These are phyloP conservation scores for Rhizopus delemar DNA, from an alignment of 371 early-diverging fungal genomes.

Conservation along the genomic window DNA sequence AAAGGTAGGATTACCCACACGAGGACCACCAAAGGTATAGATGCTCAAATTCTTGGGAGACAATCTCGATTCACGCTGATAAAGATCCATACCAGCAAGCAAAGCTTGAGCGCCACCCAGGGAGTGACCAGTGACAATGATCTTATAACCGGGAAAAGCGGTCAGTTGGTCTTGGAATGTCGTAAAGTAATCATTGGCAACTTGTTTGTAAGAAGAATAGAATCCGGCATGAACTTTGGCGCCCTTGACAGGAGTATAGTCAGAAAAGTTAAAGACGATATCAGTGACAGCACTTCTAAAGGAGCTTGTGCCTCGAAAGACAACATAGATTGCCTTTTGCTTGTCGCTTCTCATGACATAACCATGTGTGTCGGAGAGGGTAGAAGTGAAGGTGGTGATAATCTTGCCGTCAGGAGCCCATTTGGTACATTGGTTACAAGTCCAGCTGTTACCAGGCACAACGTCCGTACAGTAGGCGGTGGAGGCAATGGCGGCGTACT, in stretches of 20 bases:
- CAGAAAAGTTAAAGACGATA: slow-evolving; percentile 1
- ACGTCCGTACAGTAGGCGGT: slow-evolving; percentile 28
- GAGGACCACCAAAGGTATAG: slow-evolving; percentile 27
- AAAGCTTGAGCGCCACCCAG: slow-evolving; percentile 31
- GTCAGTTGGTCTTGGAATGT: slow-evolving; percentile 16
- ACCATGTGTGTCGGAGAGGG: slow-evolving; percentile 21
- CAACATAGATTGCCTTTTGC: slow-evolving; percentile 24
- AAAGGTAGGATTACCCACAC: slow-evolving; percentile 28
- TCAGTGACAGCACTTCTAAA: slow-evolving; percentile 20
- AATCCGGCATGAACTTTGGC: slow-evolving; percentile 30
- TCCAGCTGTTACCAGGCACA: slow-evolving; percentile 18
- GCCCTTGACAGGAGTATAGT: slow-evolving; percentile 23
- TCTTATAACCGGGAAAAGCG: slow-evolving; percentile 17
- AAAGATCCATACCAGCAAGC: slow-evolving; percentile 27
- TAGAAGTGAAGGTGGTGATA: slow-evolving; percentile 20
- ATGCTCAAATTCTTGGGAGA: slow-evolving; percentile 14
- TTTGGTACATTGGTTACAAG: slow-evolving; percentile 18
- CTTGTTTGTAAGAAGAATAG: slow-evolving; percentile 14
- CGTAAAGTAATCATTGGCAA: slow-evolving; percentile 6
- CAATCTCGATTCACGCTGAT: slow-evolving; percentile 23
- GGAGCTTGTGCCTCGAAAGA: slow-evolving; percentile 30
- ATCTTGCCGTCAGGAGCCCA: slow-evolving; percentile 25
- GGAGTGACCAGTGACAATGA: slow-evolving; percentile 23
- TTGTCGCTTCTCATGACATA: slow-evolving; percentile 22
- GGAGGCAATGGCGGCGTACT: slow-evolving; percentile 20